Evolutionary conservation across 306 rosid species (phyloP).

Genomic region (Corylus avellana): DNA sequence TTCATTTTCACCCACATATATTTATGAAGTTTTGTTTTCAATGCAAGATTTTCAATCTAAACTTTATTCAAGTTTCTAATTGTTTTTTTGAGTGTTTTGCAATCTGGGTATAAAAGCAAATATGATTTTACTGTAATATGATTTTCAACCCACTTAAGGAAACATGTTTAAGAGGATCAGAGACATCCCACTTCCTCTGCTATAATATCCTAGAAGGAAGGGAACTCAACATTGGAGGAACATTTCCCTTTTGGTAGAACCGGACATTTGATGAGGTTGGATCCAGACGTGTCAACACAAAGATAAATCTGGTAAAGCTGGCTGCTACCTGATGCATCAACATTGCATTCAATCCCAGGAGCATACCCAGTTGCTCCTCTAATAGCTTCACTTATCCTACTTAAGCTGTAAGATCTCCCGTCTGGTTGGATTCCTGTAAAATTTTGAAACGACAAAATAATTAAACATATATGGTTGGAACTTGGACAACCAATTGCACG

Average conservation of each 20-base stretch:
- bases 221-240: constrained; percentile 44
- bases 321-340: constrained; percentile 37
- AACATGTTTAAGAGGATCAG: too few species aligned
- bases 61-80: too few species aligned
- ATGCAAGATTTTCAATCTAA: too few species aligned
- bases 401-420: constrained; percentile 44
- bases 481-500: neutral
- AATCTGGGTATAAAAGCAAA: too few species aligned
- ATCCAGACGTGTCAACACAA: constrained; percentile 46
- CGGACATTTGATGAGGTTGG: constrained; percentile 50
- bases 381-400: constrained; percentile 44
- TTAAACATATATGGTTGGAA: neutral
- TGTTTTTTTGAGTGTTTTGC: too few species aligned
- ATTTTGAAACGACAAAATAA: constrained; percentile 7
- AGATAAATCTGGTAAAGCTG: constrained; percentile 58
- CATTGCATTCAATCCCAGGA: constrained; percentile 53
- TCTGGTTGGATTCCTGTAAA: constrained; percentile 43
- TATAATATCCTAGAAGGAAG: constrained; percentile 39
- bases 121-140: too few species aligned
- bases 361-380: constrained; percentile 32
- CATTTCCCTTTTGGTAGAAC: constrained; percentile 38
- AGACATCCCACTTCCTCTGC: neutral
- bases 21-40: too few species aligned
- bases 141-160: too few species aligned
- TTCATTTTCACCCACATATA: too few species aligned